A percentile compares a stretch with the other conserved stretches of the same genome.
phyloP scores from a whole-genome alignment of 208 protist species.

The Borovskyia barvae region DNA sequence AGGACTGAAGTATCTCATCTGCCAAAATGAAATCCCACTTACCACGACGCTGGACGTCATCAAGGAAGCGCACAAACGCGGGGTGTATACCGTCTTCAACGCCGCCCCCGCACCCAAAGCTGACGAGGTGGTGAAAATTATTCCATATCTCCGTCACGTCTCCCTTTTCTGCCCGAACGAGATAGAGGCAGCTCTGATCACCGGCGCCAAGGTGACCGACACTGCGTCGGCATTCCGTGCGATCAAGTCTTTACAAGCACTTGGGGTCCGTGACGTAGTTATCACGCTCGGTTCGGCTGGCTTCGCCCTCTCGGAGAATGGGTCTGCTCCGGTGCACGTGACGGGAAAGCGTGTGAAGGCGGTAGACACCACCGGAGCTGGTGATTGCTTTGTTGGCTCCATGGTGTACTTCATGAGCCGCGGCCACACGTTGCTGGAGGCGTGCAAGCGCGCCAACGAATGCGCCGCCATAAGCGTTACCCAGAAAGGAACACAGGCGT shows the following conservation, averaged over 20 bases:
- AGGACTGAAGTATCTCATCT: constrained; percentile 77
- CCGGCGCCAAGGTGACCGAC: constrained; percentile 69
- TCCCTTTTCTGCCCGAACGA: constrained; percentile 93
- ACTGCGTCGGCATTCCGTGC: constrained; percentile 48
- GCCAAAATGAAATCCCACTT: constrained; percentile 92
- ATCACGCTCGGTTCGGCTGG: constrained; percentile 88
- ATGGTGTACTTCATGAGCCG: constrained; percentile 87
- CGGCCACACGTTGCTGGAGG: constrained; percentile 70
- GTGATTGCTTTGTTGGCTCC: constrained; percentile 92
- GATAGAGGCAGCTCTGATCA: constrained; percentile 86
- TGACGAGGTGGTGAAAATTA: constrained; percentile 57
- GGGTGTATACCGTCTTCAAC: constrained; percentile 94
- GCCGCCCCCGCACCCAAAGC: constrained; percentile 84
- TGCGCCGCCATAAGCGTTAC: constrained; percentile 88
- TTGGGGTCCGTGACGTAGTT: constrained; percentile 79
- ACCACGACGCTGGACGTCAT: constrained; percentile 80
- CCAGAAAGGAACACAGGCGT: constrained; percentile 86
- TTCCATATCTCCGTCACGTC: constrained; percentile 76
- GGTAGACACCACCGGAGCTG: constrained; percentile 93
- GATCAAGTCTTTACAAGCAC: constrained; percentile 55
- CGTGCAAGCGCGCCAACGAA: constrained; percentile 73
- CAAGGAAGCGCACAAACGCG: constrained; percentile 65
- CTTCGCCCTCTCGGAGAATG: constrained; percentile 66
- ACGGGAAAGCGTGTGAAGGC: constrained; percentile 74
- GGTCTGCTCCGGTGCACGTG: constrained; percentile 36